These are phyloP conservation scores for Rutstroemia sydowiana DNA, from an alignment of 2,329 filamentous ascomycete genomes.

Conservation along the genomic window DNA sequence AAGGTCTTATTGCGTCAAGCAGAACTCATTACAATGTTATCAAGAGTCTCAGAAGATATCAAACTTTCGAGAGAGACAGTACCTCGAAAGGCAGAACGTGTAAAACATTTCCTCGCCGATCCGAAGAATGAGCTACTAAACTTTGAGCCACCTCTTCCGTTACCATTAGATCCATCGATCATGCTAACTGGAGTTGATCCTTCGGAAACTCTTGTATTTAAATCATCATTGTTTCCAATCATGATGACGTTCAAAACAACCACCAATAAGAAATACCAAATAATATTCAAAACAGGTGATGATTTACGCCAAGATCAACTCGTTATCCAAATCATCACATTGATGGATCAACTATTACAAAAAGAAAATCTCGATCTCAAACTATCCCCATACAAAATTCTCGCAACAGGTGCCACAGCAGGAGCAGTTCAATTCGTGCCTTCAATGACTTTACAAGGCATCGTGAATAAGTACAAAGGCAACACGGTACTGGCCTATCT, in stretches of 20 bases:
- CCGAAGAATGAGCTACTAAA: conserved; percentile 79
- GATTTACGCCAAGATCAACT: conserved; percentile 95
- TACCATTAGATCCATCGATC: conserved; percentile 82
- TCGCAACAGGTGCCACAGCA: conserved; percentile 83
- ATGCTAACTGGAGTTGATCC: conserved; percentile 72
- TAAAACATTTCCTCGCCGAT: conserved; percentile 80
- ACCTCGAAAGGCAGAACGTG: conserved; percentile 69
- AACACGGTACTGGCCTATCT: conserved; percentile 75
- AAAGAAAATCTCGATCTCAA: conserved; percentile 97
- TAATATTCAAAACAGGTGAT: conserved; percentile 96
- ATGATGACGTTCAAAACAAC: conserved; percentile 84
- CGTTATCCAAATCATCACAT: conserved; percentile 92
- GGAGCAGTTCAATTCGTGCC: conserved; percentile 92
- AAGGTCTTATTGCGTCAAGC: conserved; percentile 78
- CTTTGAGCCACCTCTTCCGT: conserved; percentile 78
- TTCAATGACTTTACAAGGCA: conserved; percentile 75
- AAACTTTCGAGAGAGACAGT: conserved; percentile 68
- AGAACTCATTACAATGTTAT: conserved; percentile 79
- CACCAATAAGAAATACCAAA: conserved; percentile 70
- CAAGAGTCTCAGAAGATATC: conserved; percentile 83
- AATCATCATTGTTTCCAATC: conserved; percentile 86
- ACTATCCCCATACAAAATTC: conserved; percentile 89
- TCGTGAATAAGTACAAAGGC: conserved; percentile 72
- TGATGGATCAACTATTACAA: conserved; percentile 92
- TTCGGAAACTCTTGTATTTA: conserved; percentile 87